Evolutionary conservation across 2,329 filamentous ascomycete genomes (phyloP), one percentile per base, ranked within the genome.

Genomic region (Microthyrium microscopicum): DNA sequence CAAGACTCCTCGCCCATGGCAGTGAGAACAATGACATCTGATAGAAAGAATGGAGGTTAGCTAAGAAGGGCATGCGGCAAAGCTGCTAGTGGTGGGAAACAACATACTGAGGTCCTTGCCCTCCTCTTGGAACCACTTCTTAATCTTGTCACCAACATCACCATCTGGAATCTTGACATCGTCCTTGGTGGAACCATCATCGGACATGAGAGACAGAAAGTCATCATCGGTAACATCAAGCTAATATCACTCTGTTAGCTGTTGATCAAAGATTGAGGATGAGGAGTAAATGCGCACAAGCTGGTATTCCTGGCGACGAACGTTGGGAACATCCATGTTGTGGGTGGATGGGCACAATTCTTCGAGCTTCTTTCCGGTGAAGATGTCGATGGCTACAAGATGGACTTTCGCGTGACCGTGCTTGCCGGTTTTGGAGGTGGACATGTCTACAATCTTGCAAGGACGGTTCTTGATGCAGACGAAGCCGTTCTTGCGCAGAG

Each of bases 371-470:
- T 94, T 98, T 74, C 72, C 72, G 47, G 85, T 98, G 78, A 98
- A 98, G 70, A 98, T 95, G 62, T 98, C 89, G 61, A 91, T 75
- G 58, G 84, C 89, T 55, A 94, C 79, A 53, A 98, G 69, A 68
- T 98, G 87, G 61, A 98, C 89, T 78, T 98, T 98, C 68, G 89
- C 89, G 81, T 98, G 91, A 64, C 89, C 89, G 80, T 98, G 89
- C 83, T 98, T 98, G 68, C 89, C 89, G 50, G 89, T 98, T 85
- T 98, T 98, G 63, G 89, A 98, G 70, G 89, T 98, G 50, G 84
- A 93, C 91, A 98, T 98, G 58, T 98, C 89, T 63, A 95, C 82
- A 54, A 98, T 98, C 81, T 95, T 98, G 85, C 89, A 98, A 53
- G 89, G 91, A 53, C 89, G 89, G 66, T 71, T 68, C 78, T 98